phyloP scores from a whole-genome alignment of 2,329 filamentous ascomycete species.

The Cercospora sp. region DNA sequence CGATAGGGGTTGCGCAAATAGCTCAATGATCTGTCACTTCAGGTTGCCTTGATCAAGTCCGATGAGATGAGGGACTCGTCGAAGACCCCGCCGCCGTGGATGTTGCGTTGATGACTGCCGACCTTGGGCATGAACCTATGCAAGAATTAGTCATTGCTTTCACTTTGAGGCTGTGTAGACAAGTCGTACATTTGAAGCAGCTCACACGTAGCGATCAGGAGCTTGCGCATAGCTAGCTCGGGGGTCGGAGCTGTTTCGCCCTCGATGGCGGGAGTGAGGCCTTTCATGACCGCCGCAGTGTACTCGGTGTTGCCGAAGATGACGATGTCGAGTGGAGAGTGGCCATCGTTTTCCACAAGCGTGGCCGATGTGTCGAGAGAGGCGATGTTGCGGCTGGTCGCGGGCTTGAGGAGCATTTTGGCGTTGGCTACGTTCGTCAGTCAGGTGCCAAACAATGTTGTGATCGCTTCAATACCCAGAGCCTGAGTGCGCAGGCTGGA shows the following conservation, averaged over 20 bases:
- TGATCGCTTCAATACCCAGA: constrained; percentile 14
- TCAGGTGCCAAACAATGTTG: background rate
- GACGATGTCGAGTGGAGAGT: constrained; percentile 24
- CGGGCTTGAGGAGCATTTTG: constrained; percentile 23
- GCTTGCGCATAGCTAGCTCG: constrained; percentile 30
- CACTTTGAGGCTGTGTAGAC: background rate
- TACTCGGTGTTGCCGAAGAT: constrained; percentile 26
- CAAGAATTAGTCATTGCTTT: background rate
- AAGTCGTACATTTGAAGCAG: constrained; percentile 20
- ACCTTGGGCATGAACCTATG: constrained; percentile 26
- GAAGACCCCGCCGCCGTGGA: constrained; percentile 34
- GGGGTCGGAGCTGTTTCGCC: constrained; percentile 21
- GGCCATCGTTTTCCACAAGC: background rate
- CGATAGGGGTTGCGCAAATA: background rate
- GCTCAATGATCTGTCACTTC: background rate
- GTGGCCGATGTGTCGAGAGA: constrained; percentile 12
- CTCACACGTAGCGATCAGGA: constrained; percentile 31
- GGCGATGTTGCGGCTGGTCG: constrained; percentile 2
- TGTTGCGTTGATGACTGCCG: constrained; percentile 31
- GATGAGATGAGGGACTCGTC: constrained; percentile 26
- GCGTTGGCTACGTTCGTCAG: constrained; percentile 29
- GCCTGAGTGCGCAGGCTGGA: constrained; percentile 26
- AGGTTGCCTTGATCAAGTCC: constrained; percentile 11
- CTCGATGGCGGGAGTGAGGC: constrained; percentile 31
- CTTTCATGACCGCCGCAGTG: constrained; percentile 27